Conservation (phyloP, 2,329 filamentous ascomycete species). For the Aphanoascus verrucosus region DNA sequence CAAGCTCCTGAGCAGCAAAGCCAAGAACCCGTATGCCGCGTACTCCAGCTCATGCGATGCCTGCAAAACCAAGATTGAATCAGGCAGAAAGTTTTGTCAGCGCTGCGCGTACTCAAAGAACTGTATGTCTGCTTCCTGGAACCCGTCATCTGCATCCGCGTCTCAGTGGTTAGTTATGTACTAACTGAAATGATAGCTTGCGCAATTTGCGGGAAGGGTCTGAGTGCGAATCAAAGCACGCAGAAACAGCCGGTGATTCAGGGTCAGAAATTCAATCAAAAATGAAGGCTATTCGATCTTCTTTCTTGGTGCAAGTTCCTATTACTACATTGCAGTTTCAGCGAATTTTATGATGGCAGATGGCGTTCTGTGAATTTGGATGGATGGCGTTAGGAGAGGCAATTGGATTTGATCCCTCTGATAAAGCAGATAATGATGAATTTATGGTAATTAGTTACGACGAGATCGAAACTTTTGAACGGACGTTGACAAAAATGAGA, state of each 20-base stretch:
- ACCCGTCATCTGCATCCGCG: too few relatives aligned
- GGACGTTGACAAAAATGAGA: background rate
- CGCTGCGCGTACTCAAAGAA: slow-evolving; percentile 54
- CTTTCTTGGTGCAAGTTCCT: background rate
- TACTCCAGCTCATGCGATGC: slow-evolving; percentile 51
- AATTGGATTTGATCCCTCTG: background rate
- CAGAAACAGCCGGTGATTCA: slow-evolving; percentile 45
- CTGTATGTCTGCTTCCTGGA: slow-evolving; percentile 31
- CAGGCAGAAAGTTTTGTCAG: slow-evolving; percentile 51
- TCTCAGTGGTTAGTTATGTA: background rate
- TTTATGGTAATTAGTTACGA: background rate
- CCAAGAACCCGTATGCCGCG: slow-evolving; percentile 56
- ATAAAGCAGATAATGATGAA: too few relatives aligned
- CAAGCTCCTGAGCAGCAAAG: slow-evolving; percentile 53
- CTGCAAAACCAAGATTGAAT: slow-evolving; percentile 55
- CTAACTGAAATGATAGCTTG: slow-evolving; percentile 39
- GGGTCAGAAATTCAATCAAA: slow-evolving; percentile 53
- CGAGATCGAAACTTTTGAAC: background rate
- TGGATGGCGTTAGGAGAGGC: background rate
- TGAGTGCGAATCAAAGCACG: slow-evolving; percentile 36
- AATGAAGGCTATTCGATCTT: slow-evolving; percentile 32
- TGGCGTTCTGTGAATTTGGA: background rate
- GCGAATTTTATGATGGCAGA: background rate
- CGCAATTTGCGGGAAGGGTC: slow-evolving; percentile 51
- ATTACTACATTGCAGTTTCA: background rate